These are phyloP conservation scores for Aeschynomene evenia DNA, from an alignment of 306 rosid species.

Conservation along the genomic window DNA sequence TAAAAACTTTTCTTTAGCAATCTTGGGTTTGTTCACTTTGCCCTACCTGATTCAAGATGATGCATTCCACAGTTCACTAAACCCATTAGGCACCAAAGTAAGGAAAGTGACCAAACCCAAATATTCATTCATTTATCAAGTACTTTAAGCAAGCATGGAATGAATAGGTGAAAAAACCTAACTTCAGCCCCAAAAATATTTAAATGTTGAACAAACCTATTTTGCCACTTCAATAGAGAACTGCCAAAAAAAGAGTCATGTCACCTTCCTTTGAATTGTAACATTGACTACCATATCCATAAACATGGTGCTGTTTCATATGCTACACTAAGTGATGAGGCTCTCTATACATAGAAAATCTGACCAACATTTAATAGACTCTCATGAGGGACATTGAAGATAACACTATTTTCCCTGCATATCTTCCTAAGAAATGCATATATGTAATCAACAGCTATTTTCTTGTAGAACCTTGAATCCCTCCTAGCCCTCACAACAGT, in stretches of 20 bases:
- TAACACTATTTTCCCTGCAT: conserved; percentile 90
- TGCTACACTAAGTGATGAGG: conserved; percentile 23
- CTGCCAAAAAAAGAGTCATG: not conserved
- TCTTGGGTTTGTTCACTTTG: conserved; percentile 9
- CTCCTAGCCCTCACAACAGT: conserved; percentile 75
- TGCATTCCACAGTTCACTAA: not conserved
- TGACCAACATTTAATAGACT: conserved; percentile 93
- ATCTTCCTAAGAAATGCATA: conserved; percentile 91
- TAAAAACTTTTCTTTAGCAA: not conserved
- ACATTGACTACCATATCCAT: conserved; percentile 20
- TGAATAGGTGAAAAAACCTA: not conserved
- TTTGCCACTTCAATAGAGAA: not conserved
- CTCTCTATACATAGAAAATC: conserved; percentile 73
- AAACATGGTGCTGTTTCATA: conserved; percentile 28
- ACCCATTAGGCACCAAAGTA: not conserved
- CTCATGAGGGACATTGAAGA: conserved; percentile 98
- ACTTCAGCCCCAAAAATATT: not conserved
- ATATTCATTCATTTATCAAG: not conserved
- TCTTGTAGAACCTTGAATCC: conserved; percentile 68
- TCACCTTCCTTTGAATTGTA: conserved; percentile 5
- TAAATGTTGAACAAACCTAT: conserved; percentile 2
- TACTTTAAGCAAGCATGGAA: not conserved
- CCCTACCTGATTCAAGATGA: not conserved
- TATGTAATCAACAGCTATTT: conserved; percentile 74
- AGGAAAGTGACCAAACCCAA: not conserved